Evolutionary conservation across 768 basidiomycete genomes (phyloP).

Genomic region (Neoboletus subvelutipes): DNA sequence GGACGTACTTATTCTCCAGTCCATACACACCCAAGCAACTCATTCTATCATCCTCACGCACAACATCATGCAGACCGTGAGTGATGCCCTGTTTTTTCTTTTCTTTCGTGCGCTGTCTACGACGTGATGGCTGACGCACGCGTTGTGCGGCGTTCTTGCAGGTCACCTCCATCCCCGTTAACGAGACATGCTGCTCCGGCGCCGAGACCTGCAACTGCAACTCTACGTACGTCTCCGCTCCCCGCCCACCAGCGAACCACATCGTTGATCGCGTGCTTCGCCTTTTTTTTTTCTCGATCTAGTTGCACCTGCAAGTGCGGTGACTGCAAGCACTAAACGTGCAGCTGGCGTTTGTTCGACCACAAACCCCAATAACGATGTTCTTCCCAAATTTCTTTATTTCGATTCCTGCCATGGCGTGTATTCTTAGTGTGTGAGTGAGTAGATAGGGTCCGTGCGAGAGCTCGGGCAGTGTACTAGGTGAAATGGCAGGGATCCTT

Average conservation of each 20-base stretch:
- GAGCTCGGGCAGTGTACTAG: not conserved
- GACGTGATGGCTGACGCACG: not conserved
- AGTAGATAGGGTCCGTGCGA: not conserved
- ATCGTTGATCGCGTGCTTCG: not conserved
- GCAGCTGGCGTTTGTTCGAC: too few species aligned
- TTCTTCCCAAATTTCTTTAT: not conserved
- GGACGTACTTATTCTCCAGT: not conserved
- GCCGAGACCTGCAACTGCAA: conserved; percentile 3
- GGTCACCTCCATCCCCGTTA: conserved; percentile 6
- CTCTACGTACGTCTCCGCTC: conserved; percentile 1
- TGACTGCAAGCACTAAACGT: conserved; percentile 14
- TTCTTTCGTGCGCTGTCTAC: not conserved
- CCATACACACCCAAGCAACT: not conserved
- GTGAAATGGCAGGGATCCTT: not conserved
- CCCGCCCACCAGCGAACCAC: not conserved
- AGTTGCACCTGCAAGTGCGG: conserved; percentile 16
- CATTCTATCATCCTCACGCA: not conserved
- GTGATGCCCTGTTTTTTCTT: not conserved
- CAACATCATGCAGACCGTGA: conserved; percentile 21
- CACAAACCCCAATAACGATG: not conserved
- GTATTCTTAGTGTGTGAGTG: not conserved
- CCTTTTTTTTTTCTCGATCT: not conserved
- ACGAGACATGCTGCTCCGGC: conserved; percentile 16
- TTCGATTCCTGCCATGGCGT: not conserved
- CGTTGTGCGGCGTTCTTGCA: not conserved